Evolutionary conservation across 345 rosid genomes (phyloP).

Genomic region (Salix dunnii): DNA sequence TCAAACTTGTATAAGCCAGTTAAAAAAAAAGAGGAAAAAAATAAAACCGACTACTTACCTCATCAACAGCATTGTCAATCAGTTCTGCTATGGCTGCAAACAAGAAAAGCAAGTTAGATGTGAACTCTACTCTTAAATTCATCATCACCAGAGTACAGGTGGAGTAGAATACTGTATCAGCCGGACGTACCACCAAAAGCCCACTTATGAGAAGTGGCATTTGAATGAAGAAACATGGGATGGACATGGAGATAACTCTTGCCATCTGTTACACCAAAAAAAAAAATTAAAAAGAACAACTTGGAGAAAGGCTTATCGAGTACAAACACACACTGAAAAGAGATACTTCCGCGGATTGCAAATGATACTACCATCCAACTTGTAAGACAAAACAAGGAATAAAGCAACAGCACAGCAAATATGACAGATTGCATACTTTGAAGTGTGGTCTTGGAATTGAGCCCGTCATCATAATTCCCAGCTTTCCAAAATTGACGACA

Average conservation of each 20-base stretch:
- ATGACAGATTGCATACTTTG: conserved; percentile 48
- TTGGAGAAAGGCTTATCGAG: background rate
- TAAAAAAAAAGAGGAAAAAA: conserved; percentile 10
- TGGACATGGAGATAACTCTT: conserved; percentile 71
- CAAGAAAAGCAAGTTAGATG: background rate
- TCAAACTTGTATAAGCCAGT: background rate
- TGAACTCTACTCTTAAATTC: background rate
- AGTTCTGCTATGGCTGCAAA: conserved; percentile 79
- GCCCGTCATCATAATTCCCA: conserved; percentile 55
- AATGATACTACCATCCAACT: no score
- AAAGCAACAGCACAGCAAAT: no score
- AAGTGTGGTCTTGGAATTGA: conserved; percentile 43
- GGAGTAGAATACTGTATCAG: background rate
- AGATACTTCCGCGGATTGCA: background rate
- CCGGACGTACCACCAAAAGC: conserved; percentile 77
- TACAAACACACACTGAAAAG: background rate
- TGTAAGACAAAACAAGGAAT: no score
- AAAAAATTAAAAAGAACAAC: background rate
- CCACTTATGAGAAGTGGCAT: conserved; percentile 97
- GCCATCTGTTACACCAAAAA: conserved; percentile 42
- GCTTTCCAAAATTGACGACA: conserved; percentile 96
- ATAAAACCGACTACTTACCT: conserved; percentile 45
- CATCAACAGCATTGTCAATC: conserved; percentile 87
- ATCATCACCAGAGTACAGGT: background rate
- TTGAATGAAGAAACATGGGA: conserved; percentile 94